Evolutionary conservation across 768 basidiomycete genomes (phyloP), one percentile per base, ranked within the genome.

Genomic region (Suillus occidentalis): DNA sequence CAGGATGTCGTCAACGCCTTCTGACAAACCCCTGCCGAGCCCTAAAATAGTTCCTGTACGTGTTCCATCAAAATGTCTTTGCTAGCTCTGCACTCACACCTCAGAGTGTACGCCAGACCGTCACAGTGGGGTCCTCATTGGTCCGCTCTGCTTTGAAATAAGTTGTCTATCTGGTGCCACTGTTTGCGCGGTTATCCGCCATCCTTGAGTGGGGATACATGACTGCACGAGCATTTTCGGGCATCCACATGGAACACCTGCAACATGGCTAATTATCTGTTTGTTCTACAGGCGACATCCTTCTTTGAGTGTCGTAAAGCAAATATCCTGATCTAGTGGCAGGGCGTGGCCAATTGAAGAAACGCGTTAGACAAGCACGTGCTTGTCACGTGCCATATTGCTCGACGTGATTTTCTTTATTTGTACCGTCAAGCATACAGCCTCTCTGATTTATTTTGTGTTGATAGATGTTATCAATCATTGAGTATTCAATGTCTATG

Each of bases 41-140:
- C n/a, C n/a, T n/a, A n/a, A n/a, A n/a, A n/a, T n/a, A n/a, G n/a
- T n/a, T n/a, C n/a, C n/a, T n/a, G n/a, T n/a, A n/a, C n/a, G n/a
- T n/a, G n/a, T n/a, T n/a, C n/a, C n/a, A n/a, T n/a, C n/a, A n/a
- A n/a, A n/a, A n/a, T n/a, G n/a, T n/a, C n/a, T n/a, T n/a, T n/a
- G n/a, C n/a, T n/a, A n/a, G n/a, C n/a, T n/a, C n/a, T n/a, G n/a
- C n/a, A n/a, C n/a, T n/a, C n/a, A n/a, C n/a, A n/a, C n/a, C n/a
- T n/a, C n/a, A n/a, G n/a, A 88, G 89, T 40, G 96, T 91, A 10
- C 78, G 87, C 69, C 89, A 96, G 79, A 99, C 97, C 0, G 90
- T 99, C 36, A 89, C 92, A 18, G 88, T 96, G 34, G 95, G 95
- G 7, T 93, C 95, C 72, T 94, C 92, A 43, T 81, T 97, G 52